Evolutionary conservation across 202 grass and related monocot genomes (phyloP).

Genomic region (Hordeum pubiflorum): DNA sequence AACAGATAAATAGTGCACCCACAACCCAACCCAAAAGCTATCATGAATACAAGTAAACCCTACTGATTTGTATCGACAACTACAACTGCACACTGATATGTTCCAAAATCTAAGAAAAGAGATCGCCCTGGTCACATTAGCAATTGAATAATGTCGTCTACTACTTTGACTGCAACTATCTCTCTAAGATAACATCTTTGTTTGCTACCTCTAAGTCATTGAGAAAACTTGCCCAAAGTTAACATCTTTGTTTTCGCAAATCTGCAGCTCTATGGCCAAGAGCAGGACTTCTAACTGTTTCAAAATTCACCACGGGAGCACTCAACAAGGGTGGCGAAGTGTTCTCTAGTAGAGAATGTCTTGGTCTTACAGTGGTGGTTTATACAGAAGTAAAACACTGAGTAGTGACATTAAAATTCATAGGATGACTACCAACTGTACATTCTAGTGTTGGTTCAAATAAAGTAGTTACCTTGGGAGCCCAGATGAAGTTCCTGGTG

Average conservation of each 20-base stretch:
- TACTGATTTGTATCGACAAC: neutral
- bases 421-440: no score
- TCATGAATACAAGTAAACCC: neutral
- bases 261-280: no score
- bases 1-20: neutral
- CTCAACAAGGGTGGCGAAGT: no score
- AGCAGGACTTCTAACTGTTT: no score
- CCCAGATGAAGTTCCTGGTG: no score
- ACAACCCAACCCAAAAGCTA: slow-evolving; percentile 7
- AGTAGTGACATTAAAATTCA: no score
- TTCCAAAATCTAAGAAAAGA: neutral
- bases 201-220: neutral
- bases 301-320: no score
- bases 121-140: neutral
- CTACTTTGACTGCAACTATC: slow-evolving; percentile 8
- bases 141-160: slow-evolving; percentile 18
- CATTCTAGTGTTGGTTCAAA: no score
- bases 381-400: no score
- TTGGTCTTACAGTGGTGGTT: no score
- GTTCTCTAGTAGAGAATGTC: no score
- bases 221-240: neutral
- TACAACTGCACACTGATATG: slow-evolving; percentile 24
- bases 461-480: no score
- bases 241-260: neutral
- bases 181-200: neutral